Base-by-base conservation (phyloP, 495 filamentous ascomycete species). In the Cenococcum geophilum region DNA sequence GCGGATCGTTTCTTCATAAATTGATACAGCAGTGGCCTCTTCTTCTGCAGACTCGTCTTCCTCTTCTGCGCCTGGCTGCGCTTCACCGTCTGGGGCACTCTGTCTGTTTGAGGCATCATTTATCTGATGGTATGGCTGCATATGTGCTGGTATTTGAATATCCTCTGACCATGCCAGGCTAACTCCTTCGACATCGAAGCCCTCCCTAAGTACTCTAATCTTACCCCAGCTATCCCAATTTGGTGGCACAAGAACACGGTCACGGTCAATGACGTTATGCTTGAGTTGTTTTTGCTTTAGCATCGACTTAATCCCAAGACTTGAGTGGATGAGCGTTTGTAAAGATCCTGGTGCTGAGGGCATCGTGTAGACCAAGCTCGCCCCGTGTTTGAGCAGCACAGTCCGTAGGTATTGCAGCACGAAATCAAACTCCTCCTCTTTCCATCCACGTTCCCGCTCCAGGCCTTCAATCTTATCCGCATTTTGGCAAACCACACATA, bases 151-250 rank as follows among this genome's bases (percentile, higher is more conserved):
- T 70, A 36, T 80, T 60, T 87, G 80, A 57, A 93, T 86, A 65
- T 97, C 92, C 51, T 87, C 79, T 18, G 84, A 83, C 92, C 92
- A 97, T 18, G 85, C 89, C 50, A 82, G 84, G 68, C 88, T 92
- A 35, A 92, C 82, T 5, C 80, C 82, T 76, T 98, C 93, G 48
- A 95, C 88, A 62, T 96, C 90, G 69, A 97, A 97, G 14, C 87
- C 89, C 76, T 97, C 95, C n/a, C 89, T 80, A 18, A 97, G 77
- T 43, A 97, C 89, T 21, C 92, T 82, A 60, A 99, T 96, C 74
- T 97, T 99, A 27, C 89, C 92, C 91, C 92, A 97, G 0, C 91
- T 96, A 73, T 99, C 93, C 95, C 95, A 97, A 71, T 96, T 95
- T 11, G 91, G 87, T 4, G 93, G 95, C 1, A 99, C 85, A 0